Evolutionary conservation across 2,329 filamentous ascomycete genomes (phyloP).

Genomic region (Beauveria medogensis): DNA sequence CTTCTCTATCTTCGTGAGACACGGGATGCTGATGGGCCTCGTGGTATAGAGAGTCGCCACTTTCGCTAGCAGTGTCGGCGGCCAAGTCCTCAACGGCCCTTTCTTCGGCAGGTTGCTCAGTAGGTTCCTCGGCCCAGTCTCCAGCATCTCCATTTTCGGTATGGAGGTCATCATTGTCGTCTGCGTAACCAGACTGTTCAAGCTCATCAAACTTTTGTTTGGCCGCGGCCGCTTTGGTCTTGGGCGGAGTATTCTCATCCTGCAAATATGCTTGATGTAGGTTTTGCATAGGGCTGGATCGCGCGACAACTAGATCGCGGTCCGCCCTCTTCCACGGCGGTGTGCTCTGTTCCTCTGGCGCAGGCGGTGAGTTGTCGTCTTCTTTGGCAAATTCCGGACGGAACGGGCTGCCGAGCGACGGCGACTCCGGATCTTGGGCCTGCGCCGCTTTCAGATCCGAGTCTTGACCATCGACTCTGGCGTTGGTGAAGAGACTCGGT

Average conservation of each 20-base stretch:
- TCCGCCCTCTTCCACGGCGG: background rate
- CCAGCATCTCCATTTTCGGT: constrained; percentile 26
- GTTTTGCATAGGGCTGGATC: constrained; percentile 11
- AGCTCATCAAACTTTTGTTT: constrained; percentile 18
- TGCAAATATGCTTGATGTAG: constrained; percentile 12
- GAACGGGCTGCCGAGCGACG: constrained; percentile 11
- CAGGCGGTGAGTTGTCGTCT: constrained; percentile 3
- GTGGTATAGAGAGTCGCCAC: constrained; percentile 55
- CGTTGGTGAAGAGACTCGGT: constrained; percentile 71
- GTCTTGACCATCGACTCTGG: constrained; percentile 31
- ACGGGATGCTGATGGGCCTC: constrained; percentile 51
- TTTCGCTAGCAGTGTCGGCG: constrained; percentile 48
- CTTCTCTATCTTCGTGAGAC: constrained; percentile 86
- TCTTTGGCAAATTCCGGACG: constrained; percentile 6
- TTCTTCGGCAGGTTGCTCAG: background rate
- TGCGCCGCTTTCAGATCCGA: constrained; percentile 15
- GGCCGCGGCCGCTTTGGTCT: constrained; percentile 14
- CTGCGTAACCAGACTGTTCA: constrained; percentile 17
- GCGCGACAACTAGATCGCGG: background rate
- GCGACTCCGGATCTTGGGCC: constrained; percentile 11
- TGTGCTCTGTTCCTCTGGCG: background rate
- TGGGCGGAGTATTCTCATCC: constrained; percentile 7
- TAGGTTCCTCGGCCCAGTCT: background rate
- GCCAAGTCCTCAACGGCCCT: constrained; percentile 16
- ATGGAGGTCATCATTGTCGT: constrained; percentile 30